Evolutionary conservation across 805 yeast genomes (phyloP).

Genomic region (Saccharomycopsis oosterbeekiorum): DNA sequence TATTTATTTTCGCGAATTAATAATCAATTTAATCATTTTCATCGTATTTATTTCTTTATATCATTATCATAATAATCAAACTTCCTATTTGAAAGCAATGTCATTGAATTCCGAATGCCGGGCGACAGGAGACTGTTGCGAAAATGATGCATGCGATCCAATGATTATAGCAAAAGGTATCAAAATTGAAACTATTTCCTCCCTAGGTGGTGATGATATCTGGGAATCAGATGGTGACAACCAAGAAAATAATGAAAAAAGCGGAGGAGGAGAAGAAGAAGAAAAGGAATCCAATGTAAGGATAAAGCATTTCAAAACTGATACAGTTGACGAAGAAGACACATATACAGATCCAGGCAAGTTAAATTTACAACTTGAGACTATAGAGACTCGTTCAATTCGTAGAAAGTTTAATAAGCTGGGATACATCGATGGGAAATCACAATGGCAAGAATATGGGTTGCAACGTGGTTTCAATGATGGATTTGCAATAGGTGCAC

Average conservation of each 20-base stretch:
- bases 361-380: background rate
- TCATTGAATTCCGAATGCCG: background rate
- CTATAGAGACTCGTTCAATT: constrained; percentile 5
- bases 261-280: background rate
- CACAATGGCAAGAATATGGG: constrained; percentile 16
- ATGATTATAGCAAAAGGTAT: too few relatives aligned
- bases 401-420: constrained; percentile 14
- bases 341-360: background rate
- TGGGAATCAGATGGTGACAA: background rate
- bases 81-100: background rate
- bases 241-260: background rate
- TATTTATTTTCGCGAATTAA: too few relatives aligned
- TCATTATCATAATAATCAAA: background rate
- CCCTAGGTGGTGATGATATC: background rate
- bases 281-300: background rate
- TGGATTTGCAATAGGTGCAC: constrained; percentile 16
- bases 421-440: constrained; percentile 18
- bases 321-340: background rate
- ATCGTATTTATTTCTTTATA: too few relatives aligned
- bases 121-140: background rate
- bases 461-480: constrained; percentile 16
- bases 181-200: background rate
- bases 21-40: too few relatives aligned
- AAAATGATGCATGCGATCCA: background rate
- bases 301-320: background rate